Evolutionary conservation across 495 filamentous ascomycete genomes (phyloP).

Genomic region (Sporormia fimetaria): DNA sequence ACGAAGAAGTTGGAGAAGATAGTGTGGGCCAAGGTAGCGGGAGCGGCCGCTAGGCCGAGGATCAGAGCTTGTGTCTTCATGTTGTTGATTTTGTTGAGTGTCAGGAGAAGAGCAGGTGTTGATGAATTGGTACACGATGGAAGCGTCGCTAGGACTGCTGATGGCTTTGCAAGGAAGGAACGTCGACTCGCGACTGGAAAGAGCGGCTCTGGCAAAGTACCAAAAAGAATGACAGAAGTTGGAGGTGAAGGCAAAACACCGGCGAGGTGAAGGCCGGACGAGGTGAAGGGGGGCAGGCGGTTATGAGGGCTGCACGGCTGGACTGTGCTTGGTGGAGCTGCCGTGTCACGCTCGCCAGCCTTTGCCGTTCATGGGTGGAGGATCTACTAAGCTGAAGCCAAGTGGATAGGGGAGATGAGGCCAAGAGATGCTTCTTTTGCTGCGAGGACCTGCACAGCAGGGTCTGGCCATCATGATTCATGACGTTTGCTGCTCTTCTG

Average conservation of each 20-base stretch:
- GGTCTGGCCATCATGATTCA: too few species aligned
- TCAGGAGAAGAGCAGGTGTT: background rate
- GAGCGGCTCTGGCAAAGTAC: constrained; percentile 12
- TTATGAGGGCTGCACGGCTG: constrained; percentile 6
- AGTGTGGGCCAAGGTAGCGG: constrained; percentile 45
- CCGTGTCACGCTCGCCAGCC: too few species aligned
- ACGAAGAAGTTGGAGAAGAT: constrained; percentile 56
- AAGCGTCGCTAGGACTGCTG: constrained; percentile 18
- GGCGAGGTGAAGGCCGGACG: constrained; percentile 11
- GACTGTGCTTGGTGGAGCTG: background rate
- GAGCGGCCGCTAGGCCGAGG: constrained; percentile 21
- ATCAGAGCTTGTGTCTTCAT: constrained; percentile 20
- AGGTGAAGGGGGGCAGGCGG: background rate
- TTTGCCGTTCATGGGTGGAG: too few species aligned
- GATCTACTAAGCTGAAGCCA: too few species aligned
- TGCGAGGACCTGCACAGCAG: too few species aligned
- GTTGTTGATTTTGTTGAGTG: background rate
- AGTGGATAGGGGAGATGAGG: too few species aligned
- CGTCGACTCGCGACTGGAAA: constrained; percentile 25
- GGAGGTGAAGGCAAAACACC: constrained; percentile 14
- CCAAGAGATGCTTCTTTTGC: too few species aligned
- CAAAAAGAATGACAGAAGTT: constrained; percentile 20
- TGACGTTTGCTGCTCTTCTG: too few species aligned
- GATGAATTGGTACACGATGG: constrained; percentile 1
- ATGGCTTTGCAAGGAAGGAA: constrained; percentile 13